These are phyloP conservation scores for Scheffersomyces lignicola DNA, from an alignment of 1,139 yeast genomes.

Conservation along the genomic window DNA sequence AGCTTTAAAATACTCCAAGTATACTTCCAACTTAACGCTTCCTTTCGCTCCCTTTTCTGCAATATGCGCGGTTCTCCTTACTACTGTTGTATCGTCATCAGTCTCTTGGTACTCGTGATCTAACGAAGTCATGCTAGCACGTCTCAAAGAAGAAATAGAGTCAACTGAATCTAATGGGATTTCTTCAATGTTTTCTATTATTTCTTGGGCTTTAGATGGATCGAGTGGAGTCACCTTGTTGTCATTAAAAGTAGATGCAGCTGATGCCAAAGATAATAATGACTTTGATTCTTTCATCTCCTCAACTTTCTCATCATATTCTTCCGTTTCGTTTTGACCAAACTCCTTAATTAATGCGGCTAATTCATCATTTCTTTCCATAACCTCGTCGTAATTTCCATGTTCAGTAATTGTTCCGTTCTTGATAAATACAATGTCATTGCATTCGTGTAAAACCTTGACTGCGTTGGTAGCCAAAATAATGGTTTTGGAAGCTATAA, in stretches of 20 bases:
- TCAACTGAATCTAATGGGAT: slow-evolving; percentile 15
- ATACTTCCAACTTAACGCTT: slow-evolving; percentile 31
- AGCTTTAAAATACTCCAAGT: slow-evolving; percentile 34
- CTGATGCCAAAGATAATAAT: slow-evolving; percentile 6
- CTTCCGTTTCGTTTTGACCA: slow-evolving; percentile 14
- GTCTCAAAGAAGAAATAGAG: slow-evolving; percentile 11
- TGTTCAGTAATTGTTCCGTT: slow-evolving; percentile 29
- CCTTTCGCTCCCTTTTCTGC: slow-evolving; percentile 34
- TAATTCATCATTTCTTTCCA: slow-evolving; percentile 19
- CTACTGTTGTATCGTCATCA: slow-evolving; percentile 15
- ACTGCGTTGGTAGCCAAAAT: slow-evolving; percentile 41
- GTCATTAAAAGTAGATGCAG: background rate
- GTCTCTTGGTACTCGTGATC: slow-evolving; percentile 20
- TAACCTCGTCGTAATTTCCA: slow-evolving; percentile 30
- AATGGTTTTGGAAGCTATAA: slow-evolving; percentile 32
- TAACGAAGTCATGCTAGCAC: slow-evolving; percentile 21
- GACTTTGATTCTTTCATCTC: slow-evolving; percentile 73
- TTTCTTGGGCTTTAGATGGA: slow-evolving; percentile 25
- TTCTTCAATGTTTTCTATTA: slow-evolving; percentile 19
- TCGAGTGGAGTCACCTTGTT: slow-evolving; percentile 15
- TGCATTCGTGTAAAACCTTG: slow-evolving; percentile 32
- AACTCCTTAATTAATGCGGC: slow-evolving; percentile 25
- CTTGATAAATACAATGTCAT: slow-evolving; percentile 27
- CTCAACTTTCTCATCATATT: slow-evolving; percentile 24
- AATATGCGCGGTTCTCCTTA: slow-evolving; percentile 24